Percentiles rank a stretch among this genome's conserved stretches.
Evolutionary conservation across 2,329 filamentous ascomycete genomes (phyloP).

Genomic region (Coniochaeta ligniaria): DNA sequence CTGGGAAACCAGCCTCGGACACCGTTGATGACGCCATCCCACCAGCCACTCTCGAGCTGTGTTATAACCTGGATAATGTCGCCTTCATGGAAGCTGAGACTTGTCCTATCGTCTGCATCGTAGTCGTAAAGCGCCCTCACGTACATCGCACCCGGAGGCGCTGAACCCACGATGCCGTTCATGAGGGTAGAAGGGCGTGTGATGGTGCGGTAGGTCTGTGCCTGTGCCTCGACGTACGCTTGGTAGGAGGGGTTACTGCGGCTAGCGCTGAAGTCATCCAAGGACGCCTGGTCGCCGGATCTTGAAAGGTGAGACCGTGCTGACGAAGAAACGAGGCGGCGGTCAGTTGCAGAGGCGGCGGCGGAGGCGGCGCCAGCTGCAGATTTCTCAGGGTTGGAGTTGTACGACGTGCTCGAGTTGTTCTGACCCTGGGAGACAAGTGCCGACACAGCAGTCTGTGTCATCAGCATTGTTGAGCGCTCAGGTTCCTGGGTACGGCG

Average conservation of each 20-base stretch:
- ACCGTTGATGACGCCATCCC: conserved; percentile 97
- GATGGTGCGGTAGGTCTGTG: conserved; percentile 3
- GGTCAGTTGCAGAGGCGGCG: neutral
- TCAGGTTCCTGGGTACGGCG: conserved; percentile 13
- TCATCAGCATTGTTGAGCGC: conserved; percentile 43
- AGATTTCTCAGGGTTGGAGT: conserved; percentile 17
- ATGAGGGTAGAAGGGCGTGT: conserved; percentile 25
- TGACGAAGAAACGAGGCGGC: neutral
- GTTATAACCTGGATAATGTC: conserved; percentile 98
- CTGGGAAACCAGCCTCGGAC: conserved; percentile 98
- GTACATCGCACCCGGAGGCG: conserved; percentile 67
- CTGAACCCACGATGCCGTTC: conserved; percentile 54
- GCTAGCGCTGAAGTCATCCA: conserved; percentile 21
- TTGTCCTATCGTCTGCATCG: conserved; percentile 93
- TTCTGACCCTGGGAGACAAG: conserved; percentile 30
- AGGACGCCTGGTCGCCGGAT: conserved; percentile 22
- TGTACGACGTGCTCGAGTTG: conserved; percentile 22
- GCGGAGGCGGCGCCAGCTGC: neutral
- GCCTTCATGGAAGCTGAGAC: conserved; percentile 91
- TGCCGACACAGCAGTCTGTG: conserved; percentile 38
- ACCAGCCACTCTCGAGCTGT: conserved; percentile 97
- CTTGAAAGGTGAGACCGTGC: conserved; percentile 7
- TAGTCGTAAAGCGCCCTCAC: conserved; percentile 97
- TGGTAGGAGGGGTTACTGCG: conserved; percentile 16
- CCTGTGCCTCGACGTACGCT: conserved; percentile 9